Evolutionary conservation across 1,139 yeast genomes (phyloP), one percentile per base, ranked within the genome.

Genomic region (Geotrichum fermentans): DNA sequence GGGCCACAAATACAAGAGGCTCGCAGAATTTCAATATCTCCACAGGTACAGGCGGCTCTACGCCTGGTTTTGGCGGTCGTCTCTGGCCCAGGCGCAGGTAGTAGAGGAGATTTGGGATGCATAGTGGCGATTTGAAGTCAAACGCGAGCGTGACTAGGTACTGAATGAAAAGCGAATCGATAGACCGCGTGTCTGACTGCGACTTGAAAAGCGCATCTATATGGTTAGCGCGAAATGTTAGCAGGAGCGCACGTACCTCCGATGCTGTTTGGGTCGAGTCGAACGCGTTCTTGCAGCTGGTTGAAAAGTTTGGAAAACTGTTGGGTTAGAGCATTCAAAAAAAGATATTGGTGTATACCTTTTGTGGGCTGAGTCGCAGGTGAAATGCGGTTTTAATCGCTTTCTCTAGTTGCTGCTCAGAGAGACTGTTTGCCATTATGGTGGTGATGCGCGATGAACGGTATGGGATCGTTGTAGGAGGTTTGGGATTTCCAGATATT

Each of bases 131-230:
- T 28, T 56, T 58, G 16, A 57, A 55, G 37, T 65, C 69, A n/a
- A 53, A 50, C n/a, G 62, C 56, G 41, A 67, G 57, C 16, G 49
- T 41, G 32, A 57, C 51, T 2, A 67, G 44, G 52, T 67, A 67
- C 53, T 66, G 70, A 33, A 61, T 57, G 17, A 64, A 57, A 49
- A 64, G 56, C 24, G 67, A 61, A 42, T 60, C 64, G 8, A 63
- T 46, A 16, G 57, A 45, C 22, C 44, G 32, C 10, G 49, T 50
- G 6, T 47, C 44, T 1, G 50, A 20, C 14, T 50, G 41, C 22
- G 50, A 35, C 33, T 37, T 34, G 20, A 53, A 40, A 21, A 57
- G 45, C 4, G 47, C 45, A 4, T 37, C 47, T 20, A 26, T n/a
- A 3, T 13, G 24, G 33, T 35, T 34, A 43, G 30, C 20, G 13